phyloP scores from a whole-genome alignment of 2,329 filamentous ascomycete species.

The Colletotrichum sp. region DNA sequence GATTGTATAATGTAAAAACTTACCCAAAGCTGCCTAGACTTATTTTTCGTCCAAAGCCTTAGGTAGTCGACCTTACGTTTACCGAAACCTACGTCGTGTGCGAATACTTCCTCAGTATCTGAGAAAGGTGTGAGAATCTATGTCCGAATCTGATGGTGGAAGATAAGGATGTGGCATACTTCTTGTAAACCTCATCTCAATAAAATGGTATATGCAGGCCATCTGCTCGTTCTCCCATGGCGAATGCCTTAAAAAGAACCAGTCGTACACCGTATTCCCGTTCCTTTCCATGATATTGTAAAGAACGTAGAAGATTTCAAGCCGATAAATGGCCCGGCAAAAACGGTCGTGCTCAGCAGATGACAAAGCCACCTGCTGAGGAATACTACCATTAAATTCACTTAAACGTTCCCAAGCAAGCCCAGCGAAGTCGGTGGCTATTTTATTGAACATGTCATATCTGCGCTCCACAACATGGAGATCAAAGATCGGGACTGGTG shows the following conservation, averaged over 20 bases:
- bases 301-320: neutral
- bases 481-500: neutral
- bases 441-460: fast-evolving
- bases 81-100: neutral
- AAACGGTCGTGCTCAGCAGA: neutral
- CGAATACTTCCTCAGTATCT: neutral
- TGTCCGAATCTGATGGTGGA: neutral
- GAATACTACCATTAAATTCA: fast-evolving
- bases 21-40: neutral
- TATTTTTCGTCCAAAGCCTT: fast-evolving
- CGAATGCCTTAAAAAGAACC: neutral
- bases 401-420: neutral
- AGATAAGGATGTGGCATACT: fast-evolving
- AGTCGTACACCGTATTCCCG: too few relatives aligned
- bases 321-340: neutral
- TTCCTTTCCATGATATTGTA: too few relatives aligned
- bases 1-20: fast-evolving
- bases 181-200: fast-evolving
- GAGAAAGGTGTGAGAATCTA: neutral
- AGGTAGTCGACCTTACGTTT: neutral
- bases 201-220: fast-evolving
- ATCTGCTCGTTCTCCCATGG: neutral
- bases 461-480: neutral
- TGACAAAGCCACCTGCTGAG: neutral
- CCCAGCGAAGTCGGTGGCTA: neutral